These are phyloP conservation scores for Mrakia gelida DNA, from an alignment of 768 basidiomycete genomes.

Conservation along the genomic window DNA sequence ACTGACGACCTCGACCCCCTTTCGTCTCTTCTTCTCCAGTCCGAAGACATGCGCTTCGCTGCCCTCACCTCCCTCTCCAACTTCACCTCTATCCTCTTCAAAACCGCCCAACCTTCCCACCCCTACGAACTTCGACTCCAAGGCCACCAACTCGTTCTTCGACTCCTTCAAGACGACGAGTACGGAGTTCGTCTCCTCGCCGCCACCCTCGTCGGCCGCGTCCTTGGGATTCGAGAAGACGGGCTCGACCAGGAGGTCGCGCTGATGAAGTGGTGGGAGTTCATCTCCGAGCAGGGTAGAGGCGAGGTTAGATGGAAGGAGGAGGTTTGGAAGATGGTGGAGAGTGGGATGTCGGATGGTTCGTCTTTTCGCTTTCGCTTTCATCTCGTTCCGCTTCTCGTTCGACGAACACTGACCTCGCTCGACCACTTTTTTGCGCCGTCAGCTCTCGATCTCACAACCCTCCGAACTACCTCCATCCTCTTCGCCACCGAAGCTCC, in stretches of 20 bases:
- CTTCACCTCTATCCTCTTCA: not conserved
- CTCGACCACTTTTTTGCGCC: not conserved
- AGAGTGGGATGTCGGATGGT: not conserved
- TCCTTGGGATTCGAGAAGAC: not conserved
- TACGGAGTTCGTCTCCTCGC: slow-evolving; percentile 14
- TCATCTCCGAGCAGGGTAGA: not conserved
- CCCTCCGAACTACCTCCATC: slow-evolving; percentile 3
- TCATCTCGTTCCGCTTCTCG: no score
- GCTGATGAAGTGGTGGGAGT: not conserved
- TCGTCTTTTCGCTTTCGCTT: not conserved
- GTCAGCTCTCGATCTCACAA: not conserved
- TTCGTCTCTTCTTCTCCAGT: not conserved
- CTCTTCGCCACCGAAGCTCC: slow-evolving; percentile 27
- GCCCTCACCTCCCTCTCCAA: not conserved
- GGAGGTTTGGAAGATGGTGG: slow-evolving; percentile 9
- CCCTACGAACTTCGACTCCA: not conserved
- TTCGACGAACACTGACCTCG: not conserved
- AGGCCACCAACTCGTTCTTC: slow-evolving; percentile 6
- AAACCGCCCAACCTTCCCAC: not conserved
- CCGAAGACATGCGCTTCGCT: slow-evolving; percentile 7
- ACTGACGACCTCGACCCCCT: not conserved
- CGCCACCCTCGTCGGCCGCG: not conserved
- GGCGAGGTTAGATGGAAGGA: not conserved
- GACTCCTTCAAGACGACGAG: slow-evolving; percentile 23
- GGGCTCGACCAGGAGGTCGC: slow-evolving; percentile 17